A percentile compares a stretch with the other conserved stretches of the same genome.
phyloP scores from a whole-genome alignment of 2,329 filamentous ascomycete genomes.

The Arthrobotrys megalospora region DNA sequence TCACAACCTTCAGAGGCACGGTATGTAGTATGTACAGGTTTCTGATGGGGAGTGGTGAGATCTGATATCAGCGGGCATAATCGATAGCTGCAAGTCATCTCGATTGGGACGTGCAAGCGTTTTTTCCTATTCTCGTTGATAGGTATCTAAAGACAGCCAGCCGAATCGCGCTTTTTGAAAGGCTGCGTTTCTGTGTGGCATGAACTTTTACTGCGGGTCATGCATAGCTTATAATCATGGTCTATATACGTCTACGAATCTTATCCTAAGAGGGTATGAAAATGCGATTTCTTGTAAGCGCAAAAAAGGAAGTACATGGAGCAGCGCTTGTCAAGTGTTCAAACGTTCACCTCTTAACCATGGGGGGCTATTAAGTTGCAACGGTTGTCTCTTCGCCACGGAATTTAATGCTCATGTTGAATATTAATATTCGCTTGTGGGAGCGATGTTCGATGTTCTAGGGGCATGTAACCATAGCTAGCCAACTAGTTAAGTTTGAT shows the following conservation, averaged over 20 bases:
- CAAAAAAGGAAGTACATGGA: conserved; percentile 33
- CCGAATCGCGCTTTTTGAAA: conserved; percentile 45
- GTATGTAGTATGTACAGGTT: conserved; percentile 21
- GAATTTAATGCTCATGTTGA: neutral
- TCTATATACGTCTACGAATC: conserved; percentile 49
- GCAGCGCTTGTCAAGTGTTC: conserved; percentile 5
- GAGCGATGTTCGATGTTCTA: neutral
- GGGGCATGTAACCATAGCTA: neutral
- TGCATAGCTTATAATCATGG: conserved; percentile 51
- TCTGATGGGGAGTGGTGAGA: conserved; percentile 47
- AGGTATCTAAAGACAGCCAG: conserved; percentile 18
- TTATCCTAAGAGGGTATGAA: conserved; percentile 54
- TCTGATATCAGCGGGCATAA: conserved; percentile 62
- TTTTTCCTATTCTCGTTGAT: conserved; percentile 3
- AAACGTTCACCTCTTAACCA: neutral
- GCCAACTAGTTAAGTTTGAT: conserved; percentile 12
- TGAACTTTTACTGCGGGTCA: conserved; percentile 51
- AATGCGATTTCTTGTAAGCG: conserved; percentile 53
- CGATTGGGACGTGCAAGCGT: conserved; percentile 47
- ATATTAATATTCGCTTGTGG: neutral
- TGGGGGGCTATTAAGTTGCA: neutral
- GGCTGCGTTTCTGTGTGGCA: conserved; percentile 55
- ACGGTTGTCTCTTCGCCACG: neutral
- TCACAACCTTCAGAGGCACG: neutral
- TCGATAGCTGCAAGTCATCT: conserved; percentile 60